Base-by-base conservation (phyloP, 1,284 basidiomycete genomes). In the Ceratobasidium sp. region DNA sequence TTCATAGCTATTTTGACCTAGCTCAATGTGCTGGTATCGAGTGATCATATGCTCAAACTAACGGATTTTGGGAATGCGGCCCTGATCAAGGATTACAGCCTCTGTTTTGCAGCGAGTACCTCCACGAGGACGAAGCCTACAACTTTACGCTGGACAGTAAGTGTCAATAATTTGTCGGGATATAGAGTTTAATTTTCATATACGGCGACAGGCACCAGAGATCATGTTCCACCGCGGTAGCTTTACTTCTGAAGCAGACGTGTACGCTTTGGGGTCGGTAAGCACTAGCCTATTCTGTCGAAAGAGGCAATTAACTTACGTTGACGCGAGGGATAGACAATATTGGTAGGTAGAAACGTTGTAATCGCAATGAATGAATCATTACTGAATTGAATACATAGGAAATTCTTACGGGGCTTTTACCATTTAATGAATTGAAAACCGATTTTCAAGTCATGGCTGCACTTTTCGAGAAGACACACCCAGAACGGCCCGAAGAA, bases 51-150 rank as follows among this genome's bases (percentile, higher is more conserved):
- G 3, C 17, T 37, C 8, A 64, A 64, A 31, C 37, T 64, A n/a
- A 47, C 61, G 6, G 61, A 64, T 31, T 64, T 64, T 45, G 61
- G 61, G 8, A 64, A 64, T 47, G 39, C 61, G 23, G 39, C 39
- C 23, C 61, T 64, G n/a, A n/a, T n/a, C 8, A 17, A 64, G 28
- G 39, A 64, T 20, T 64, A 64, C 39, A 42, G 28, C 7, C 58
- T 61, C 28, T 11, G 33, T 33, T 61, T 61, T 37, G 28, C 58
- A 23, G 20, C 45, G 10, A 47, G 13, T 47, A 10, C n/a, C 4
- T 23, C 53, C 5, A 56, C 53, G n/a, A 33, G 53, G 53, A 33
- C 11, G 23, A 26, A 23, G 13, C 26, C 53, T 23, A 28, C n/a
- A n/a, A n/a, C n/a, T n/a, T n/a, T 28, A 8, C 53, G 53, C 13